A percentile compares a stretch with the other conserved stretches of the same genome.
Evolutionary conservation across 2,329 filamentous ascomycete genomes (phyloP).

Genomic region (Cercospora sp.): DNA sequence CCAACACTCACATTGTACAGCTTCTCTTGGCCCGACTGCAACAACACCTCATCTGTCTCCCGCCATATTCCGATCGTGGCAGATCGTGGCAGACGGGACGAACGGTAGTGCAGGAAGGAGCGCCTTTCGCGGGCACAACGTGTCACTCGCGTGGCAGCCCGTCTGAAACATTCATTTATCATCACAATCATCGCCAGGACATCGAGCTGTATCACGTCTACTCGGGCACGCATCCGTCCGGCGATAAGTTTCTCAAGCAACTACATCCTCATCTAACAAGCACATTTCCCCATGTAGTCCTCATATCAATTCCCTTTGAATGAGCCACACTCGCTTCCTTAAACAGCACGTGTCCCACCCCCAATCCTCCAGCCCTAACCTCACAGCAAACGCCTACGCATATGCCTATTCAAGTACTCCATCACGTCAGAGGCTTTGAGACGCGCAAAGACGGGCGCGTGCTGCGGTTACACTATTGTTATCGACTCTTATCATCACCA

Average conservation of each 20-base stretch:
- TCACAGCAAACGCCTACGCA: not conserved
- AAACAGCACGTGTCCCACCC: not conserved
- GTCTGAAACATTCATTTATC: not conserved
- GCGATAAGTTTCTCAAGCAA: too few relatives aligned
- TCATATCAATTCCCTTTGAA: too few relatives aligned
- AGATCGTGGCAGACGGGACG: not conserved
- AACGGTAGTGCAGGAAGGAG: not conserved
- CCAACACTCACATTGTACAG: not conserved
- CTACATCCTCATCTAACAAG: too few relatives aligned
- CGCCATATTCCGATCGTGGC: not conserved
- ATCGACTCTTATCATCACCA: not conserved
- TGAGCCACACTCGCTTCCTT: not conserved
- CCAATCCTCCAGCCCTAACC: not conserved
- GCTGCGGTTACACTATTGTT: not conserved
- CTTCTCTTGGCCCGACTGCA: not conserved
- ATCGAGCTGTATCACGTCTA: too few relatives aligned
- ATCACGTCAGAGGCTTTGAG: conserved; percentile 6
- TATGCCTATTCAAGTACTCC: not conserved
- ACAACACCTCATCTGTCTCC: not conserved
- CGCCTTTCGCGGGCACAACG: not conserved
- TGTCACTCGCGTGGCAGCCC: not conserved
- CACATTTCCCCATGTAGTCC: too few relatives aligned
- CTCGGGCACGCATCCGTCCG: too few relatives aligned
- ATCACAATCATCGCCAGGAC: not conserved
- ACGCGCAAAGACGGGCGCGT: not conserved